A percentile compares a stretch with the other conserved stretches of the same genome.
Conservation (phyloP, 805 yeast species). For the Torulaspora gathmanii region DNA sequence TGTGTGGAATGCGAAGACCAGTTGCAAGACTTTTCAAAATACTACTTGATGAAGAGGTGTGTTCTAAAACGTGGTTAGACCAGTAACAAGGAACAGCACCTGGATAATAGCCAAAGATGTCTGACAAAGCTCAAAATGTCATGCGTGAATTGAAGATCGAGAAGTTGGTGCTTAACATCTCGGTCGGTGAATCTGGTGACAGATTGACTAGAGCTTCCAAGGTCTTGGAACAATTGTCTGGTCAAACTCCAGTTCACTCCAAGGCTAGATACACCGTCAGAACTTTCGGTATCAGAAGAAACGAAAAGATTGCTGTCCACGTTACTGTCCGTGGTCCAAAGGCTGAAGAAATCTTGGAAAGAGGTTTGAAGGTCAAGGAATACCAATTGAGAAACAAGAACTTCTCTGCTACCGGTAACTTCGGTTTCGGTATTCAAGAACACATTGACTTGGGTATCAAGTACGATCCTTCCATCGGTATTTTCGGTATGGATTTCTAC, state of each 20-base stretch:
- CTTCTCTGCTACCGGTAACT: slow-evolving; percentile 99
- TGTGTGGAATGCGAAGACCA: background rate
- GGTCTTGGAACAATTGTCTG: slow-evolving; percentile 99
- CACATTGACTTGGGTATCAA: slow-evolving; percentile 99
- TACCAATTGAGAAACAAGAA: slow-evolving; percentile 90
- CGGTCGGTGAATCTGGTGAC: slow-evolving; percentile 99
- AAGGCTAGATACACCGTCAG: slow-evolving; percentile 99
- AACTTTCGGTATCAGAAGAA: slow-evolving; percentile 99
- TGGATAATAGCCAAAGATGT: slow-evolving; percentile 36
- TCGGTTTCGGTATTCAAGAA: slow-evolving; percentile 99
- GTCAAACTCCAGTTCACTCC: slow-evolving; percentile 99
- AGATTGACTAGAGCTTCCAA: slow-evolving; percentile 99
- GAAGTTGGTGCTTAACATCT: slow-evolving; percentile 98
- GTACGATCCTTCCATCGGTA: slow-evolving; percentile 99
- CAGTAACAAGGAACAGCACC: slow-evolving; percentile 5
- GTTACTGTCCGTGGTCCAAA: slow-evolving; percentile 99
- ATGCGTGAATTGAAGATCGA: slow-evolving; percentile 99
- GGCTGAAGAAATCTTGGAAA: slow-evolving; percentile 98
- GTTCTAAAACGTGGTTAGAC: background rate
- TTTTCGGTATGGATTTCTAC: slow-evolving; percentile 99
- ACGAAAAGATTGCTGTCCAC: slow-evolving; percentile 99
- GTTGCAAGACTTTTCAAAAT: background rate
- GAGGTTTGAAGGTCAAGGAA: slow-evolving; percentile 99
- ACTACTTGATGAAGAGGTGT: too few relatives aligned
- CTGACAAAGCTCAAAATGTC: slow-evolving; percentile 73